These are phyloP conservation scores for Ophiostoma sp. DNA, from an alignment of 2,329 filamentous ascomycete species.

Conservation along the genomic window DNA sequence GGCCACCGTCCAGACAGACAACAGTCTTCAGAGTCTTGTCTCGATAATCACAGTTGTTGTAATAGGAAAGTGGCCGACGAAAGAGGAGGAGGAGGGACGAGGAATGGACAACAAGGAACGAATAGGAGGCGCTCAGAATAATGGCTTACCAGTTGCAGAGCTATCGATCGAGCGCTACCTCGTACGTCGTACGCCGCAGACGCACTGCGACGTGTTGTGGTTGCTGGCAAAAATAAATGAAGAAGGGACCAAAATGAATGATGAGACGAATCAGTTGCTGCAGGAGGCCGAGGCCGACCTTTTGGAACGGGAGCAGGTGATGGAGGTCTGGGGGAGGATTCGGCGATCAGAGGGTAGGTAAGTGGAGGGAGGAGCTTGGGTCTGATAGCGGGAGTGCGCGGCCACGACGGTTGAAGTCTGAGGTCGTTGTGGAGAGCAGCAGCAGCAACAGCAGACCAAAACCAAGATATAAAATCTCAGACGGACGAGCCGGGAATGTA, in stretches of 20 bases:
- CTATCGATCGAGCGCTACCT: not conserved
- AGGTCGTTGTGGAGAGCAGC: not conserved
- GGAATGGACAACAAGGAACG: not conserved
- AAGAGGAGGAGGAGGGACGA: not conserved
- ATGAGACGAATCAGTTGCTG: not conserved
- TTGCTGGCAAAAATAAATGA: not conserved
- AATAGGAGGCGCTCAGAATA: not conserved
- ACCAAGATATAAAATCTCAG: not conserved
- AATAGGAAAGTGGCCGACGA: not conserved
- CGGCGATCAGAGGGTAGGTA: not conserved
- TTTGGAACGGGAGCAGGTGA: not conserved
- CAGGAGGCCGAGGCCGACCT: not conserved
- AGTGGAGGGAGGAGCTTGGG: constrained; percentile 6
- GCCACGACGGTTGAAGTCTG: not conserved
- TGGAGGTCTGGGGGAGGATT: not conserved
- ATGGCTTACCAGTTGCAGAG: constrained; percentile 12
- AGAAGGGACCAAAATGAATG: not conserved
- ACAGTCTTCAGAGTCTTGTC: not conserved
- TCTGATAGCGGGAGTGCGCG: not conserved
- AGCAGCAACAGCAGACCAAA: not conserved
- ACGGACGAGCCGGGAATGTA: not conserved
- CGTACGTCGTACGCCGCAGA: not conserved
- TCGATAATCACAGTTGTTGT: not conserved
- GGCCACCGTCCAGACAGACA: not conserved
- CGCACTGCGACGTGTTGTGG: not conserved